Percentiles rank a stretch among this genome's conserved stretches.
Evolutionary conservation across 768 basidiomycete genomes (phyloP).

Genomic region (Leccinellum luteum): DNA sequence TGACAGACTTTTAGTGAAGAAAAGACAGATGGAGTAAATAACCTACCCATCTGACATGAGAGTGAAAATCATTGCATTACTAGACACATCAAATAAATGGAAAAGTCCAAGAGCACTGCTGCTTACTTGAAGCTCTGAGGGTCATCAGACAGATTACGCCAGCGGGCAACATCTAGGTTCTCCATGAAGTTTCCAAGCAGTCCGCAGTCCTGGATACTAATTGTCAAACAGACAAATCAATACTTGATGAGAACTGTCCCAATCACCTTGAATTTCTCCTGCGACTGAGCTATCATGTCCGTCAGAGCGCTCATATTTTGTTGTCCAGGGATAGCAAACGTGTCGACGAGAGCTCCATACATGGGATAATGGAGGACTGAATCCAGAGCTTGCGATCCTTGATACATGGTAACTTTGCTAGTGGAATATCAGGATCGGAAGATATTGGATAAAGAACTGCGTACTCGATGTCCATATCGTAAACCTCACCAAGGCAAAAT

Average conservation of each 20-base stretch:
- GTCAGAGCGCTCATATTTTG: slow-evolving; percentile 58
- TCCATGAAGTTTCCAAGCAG: slow-evolving; percentile 75
- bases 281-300: slow-evolving; percentile 50
- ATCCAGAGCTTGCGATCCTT: slow-evolving; percentile 48
- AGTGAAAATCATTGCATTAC: slow-evolving; percentile 71
- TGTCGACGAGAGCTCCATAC: slow-evolving; percentile 23
- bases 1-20: neutral
- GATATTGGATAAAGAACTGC: neutral
- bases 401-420: slow-evolving; percentile 36
- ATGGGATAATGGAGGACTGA: slow-evolving; percentile 48
- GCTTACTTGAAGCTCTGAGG: slow-evolving; percentile 66
- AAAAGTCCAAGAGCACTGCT: neutral
- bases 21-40: neutral
- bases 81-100: slow-evolving; percentile 25
- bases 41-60: slow-evolving; percentile 70
- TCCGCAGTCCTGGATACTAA: slow-evolving; percentile 19
- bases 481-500: slow-evolving; percentile 70
- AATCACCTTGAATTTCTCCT: slow-evolving; percentile 48
- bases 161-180: slow-evolving; percentile 75
- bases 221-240: neutral
- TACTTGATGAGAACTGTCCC: neutral
- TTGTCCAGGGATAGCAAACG: slow-evolving; percentile 69
- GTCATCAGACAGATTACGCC: slow-evolving; percentile 70
- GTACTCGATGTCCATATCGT: slow-evolving; percentile 43
- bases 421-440: slow-evolving; percentile 13